Base-by-base conservation (phyloP, 768 basidiomycete genomes). In the Suillus subaureus region DNA sequence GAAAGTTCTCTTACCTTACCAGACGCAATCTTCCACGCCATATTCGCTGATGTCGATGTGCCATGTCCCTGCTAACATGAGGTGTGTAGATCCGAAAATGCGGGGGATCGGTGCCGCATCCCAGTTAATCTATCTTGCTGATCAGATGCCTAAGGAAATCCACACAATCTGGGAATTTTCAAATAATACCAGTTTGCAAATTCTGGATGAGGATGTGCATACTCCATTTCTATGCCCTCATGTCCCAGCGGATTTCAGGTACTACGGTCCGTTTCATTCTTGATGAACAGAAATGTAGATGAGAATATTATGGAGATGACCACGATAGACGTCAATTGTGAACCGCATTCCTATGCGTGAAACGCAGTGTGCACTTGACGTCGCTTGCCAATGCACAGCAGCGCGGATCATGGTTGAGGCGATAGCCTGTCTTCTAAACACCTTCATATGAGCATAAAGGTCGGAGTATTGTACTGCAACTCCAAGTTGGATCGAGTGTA, bases 1-100 rank as follows among this genome's bases (percentile, higher is more conserved):
- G n/a, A 33, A 55, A 16, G 9, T 6, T 39, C 8, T 16, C 70
- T 35, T 16, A 70, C 21, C 70, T 35, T 16, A 70, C 71, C 39
- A 74, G 47, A 7, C 51, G 28, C 5, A 71, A 61, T 3, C 64
- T 49, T 13, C 39, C 28, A 31, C 26, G 18, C 42, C 43, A 23
- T 40, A 57, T 16, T 35, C 11, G n/a, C 11, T 9, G 61, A 56
- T 8, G 64, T 71, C 51, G 75, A 54, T 1, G 61, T 68, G 6
- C 73, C 73, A 63, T 72, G 70, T 26, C 69, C 69, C 47, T 68
- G 51, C 71, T 70, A 74, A 2, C 65, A 70, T 42, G 64, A 74
- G 65, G 16, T 71, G 67, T 39, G 26, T 4, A 16, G 15, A 26
- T 18, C 23, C 5, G 26, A 26, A 40, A 18, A 18, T 1, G 23